Base-by-base conservation (phyloP, 2,329 filamentous ascomycete species). In the Ophiostoma piceae region DNA sequence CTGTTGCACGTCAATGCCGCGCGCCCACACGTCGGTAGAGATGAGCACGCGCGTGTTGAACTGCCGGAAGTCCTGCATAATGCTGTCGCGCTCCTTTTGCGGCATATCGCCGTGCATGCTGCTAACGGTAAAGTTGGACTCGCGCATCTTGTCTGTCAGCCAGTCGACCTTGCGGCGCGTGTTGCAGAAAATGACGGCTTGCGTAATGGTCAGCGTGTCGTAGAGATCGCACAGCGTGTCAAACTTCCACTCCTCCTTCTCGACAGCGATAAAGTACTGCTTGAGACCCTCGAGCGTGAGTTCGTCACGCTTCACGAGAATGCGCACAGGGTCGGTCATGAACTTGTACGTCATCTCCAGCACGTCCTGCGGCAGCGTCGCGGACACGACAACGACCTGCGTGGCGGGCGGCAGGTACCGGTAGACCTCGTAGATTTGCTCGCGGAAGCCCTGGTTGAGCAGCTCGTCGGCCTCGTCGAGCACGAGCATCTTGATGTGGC, bases 211-310 rank as follows among this genome's bases (percentile, higher is more conserved):
- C 64, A 99, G 87, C 14, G 95, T 98, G 79, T 99, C 95, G 85
- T 99, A 99, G 71, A 99, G 89, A 82, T 99, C 95, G 80, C 93
- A 98, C 4, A 99, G 88, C 2, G 95, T 99, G 79, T 99, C 95
- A 76, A 99, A 97, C 81, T 99, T 99, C 95, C 95, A 99, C 79
- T 98, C 95, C 80, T 99, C 95, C 84, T 97, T 98, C 81, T 99
- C 95, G 26, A 98, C 95, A 1, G 95, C 95, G 76, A 99, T 98
- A 79, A 97, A 99, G 84, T 97, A 99, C 80, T 99, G 95, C 84
- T 98, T 98, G 68, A 99, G 85, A 71, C 95, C 95, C 82, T 98
- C 95, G 67, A 99, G 88, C 1, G 95, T 99, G 84, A 99, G 83
- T 80, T 99, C 95, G 80, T 98, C 95, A 89, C 94, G 94, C 88